Percentiles rank a stretch among this genome's conserved stretches.
Conservation (phyloP, 805 yeast genomes). For the Citeromyces matritensis region DNA sequence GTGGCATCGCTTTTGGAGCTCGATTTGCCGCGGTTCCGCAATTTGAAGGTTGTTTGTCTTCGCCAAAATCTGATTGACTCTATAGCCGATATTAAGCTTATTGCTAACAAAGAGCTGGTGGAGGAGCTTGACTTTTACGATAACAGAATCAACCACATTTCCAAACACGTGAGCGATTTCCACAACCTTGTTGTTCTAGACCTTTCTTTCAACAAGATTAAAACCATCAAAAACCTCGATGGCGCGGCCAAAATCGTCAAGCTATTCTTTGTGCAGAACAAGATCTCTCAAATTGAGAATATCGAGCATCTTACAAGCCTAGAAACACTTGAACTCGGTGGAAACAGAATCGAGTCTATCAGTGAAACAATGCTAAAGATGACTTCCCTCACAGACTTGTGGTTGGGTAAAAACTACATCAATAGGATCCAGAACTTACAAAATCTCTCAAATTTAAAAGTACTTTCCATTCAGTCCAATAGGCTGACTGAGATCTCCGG, state of each 20-base stretch:
- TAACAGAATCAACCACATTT: constrained; percentile 78
- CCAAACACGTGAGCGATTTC: constrained; percentile 51
- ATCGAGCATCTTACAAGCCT: constrained; percentile 40
- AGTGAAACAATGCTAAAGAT: constrained; percentile 40
- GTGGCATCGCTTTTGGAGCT: constrained; percentile 49
- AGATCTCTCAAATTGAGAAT: constrained; percentile 57
- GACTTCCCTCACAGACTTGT: constrained; percentile 50
- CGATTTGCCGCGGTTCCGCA: constrained; percentile 35
- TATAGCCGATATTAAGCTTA: constrained; percentile 51
- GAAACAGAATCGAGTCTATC: constrained; percentile 54
- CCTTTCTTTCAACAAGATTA: constrained; percentile 79
- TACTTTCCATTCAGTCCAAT: constrained; percentile 83
- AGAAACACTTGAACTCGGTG: constrained; percentile 77
- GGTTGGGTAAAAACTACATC: constrained; percentile 88
- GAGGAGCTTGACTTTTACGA: constrained; percentile 84
- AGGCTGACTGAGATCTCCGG: constrained; percentile 69
- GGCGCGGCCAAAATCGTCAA: constrained; percentile 45
- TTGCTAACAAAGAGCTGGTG: constrained; percentile 33
- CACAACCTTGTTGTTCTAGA: constrained; percentile 48
- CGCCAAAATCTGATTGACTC: constrained; percentile 74
- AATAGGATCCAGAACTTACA: constrained; percentile 45
- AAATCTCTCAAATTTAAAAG: constrained; percentile 43
- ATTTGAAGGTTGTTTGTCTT: constrained; percentile 48
- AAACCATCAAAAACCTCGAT: constrained; percentile 68
- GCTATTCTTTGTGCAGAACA: constrained; percentile 81